Evolutionary conservation across 169 alveolate genomes (phyloP).

Genomic region (Plasmodium chabaudi): DNA sequence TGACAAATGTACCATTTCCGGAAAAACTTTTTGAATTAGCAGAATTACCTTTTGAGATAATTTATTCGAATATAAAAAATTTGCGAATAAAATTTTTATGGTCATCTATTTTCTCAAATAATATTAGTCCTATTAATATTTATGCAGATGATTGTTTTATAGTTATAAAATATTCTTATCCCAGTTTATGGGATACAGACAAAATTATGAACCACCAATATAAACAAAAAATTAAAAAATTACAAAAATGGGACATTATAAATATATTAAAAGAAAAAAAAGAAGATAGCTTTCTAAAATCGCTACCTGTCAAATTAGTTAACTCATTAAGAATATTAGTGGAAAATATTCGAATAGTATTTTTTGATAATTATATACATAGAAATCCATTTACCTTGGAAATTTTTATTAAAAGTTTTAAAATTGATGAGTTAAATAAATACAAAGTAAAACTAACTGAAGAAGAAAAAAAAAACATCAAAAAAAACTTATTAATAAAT

Average conservation of each 20-base stretch:
- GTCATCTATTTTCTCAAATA: constrained; percentile 81
- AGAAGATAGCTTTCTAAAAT: constrained; percentile 80
- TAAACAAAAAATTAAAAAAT: constrained; percentile 29
- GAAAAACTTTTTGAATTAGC: constrained; percentile 87
- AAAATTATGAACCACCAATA: constrained; percentile 31
- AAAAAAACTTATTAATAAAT: constrained; percentile 70
- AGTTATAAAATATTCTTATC: constrained; percentile 81
- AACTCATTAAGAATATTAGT: constrained; percentile 83
- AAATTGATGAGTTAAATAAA: constrained; percentile 66
- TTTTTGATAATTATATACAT: constrained; percentile 86
- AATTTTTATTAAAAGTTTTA: constrained; percentile 67
- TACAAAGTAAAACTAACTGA: constrained; percentile 59
- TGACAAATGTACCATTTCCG: constrained; percentile 87
- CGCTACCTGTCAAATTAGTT: constrained; percentile 83
- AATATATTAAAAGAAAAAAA: constrained; percentile 74
- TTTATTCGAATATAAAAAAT: constrained; percentile 84
- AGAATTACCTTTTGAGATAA: constrained; percentile 86
- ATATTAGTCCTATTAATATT: constrained; percentile 76
- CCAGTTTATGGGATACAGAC: constrained; percentile 80
- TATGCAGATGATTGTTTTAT: constrained; percentile 79
- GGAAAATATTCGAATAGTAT: constrained; percentile 80
- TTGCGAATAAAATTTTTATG: constrained; percentile 84
- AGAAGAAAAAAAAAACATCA: constrained; percentile 76
- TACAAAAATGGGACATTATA: constrained; percentile 62
- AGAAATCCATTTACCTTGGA: constrained; percentile 85